These are phyloP conservation scores for Paulownia fortunei DNA, from an alignment of 257 asterid genomes.

Conservation along the genomic window DNA sequence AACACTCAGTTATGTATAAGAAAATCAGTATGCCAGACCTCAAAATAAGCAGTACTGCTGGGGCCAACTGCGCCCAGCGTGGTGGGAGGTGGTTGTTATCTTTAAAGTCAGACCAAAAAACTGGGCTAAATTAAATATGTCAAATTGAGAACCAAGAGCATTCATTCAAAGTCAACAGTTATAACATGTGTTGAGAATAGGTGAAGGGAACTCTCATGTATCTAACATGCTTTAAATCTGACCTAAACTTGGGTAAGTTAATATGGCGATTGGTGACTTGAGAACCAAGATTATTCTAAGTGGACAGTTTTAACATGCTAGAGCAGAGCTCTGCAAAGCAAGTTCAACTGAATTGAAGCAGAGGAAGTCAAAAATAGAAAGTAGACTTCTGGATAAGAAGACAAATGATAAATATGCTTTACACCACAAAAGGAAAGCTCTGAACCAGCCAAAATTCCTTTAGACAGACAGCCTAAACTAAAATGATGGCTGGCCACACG, in stretches of 20 bases:
- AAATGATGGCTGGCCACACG: neutral
- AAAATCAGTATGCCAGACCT: slow-evolving; percentile 2
- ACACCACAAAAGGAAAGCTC: neutral
- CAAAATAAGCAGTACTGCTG: slow-evolving; percentile 1
- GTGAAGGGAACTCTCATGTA: neutral
- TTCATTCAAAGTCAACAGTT: neutral
- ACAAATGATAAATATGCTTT: too few relatives aligned
- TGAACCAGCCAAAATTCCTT: neutral
- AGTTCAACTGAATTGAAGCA: neutral
- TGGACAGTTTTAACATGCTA: neutral
- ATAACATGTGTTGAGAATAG: neutral
- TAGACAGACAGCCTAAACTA: neutral
- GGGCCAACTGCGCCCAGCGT: neutral
- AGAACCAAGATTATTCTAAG: neutral
- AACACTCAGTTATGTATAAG: neutral
- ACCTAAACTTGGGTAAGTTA: neutral
- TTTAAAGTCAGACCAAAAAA: neutral
- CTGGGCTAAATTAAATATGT: too few relatives aligned
- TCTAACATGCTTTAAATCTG: too few relatives aligned
- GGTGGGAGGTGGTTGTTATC: neutral
- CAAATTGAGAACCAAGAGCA: neutral
- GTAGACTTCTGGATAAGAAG: neutral
- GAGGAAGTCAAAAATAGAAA: neutral
- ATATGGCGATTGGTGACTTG: too few relatives aligned
- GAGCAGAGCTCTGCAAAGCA: neutral